Base-by-base conservation (phyloP, 441 rosid genomes). In the Flueggea neowawraea region DNA sequence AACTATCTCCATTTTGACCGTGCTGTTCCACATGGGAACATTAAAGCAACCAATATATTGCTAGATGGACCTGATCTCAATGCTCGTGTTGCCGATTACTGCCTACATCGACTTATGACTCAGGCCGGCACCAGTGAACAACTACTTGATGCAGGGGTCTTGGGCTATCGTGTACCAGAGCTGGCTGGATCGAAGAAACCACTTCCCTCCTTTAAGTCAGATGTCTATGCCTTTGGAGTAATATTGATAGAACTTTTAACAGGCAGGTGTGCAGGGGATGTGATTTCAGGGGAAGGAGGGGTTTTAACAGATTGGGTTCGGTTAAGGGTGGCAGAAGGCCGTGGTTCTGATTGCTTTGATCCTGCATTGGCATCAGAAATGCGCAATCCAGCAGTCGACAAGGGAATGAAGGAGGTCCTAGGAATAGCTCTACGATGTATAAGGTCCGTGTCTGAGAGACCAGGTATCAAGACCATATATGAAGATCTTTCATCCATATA, bases 1-100 rank as follows among this genome's bases (percentile, higher is more conserved):
- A 95, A 95, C 77, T 95, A 95, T 58, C 97, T 95, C 77, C 99
- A 95, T 80, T 91, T 95, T 3, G 99, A 95, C 65, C 89, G 97
- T 15, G 94, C 91, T 48, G 82, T 86, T 70, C 99, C 99, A 16
- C 99, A 95, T 2, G 99, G 97, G 50, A 95, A 91, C 83, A 84
- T 95, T 55, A 95, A 95, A 77, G 89, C 97, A 28, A 79, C 96
- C 14, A 95, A 95, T 64, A 61, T 95, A 65, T 81, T 91, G 54
- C 73, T 95, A 52, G 97, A 91, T 4, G 95, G 99, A 45, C 73
- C 90, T 47, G 97, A 91, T 63, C 95, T 89, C 31, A 95, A 91
- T 58, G 96, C 97, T 4, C 97, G 99, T 22, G 91, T 95, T 57
- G 87, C 89, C 5, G 99, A 95, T 62, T 95, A 91, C 77, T 91